These are phyloP conservation scores for Begonia fuchsioides DNA, from an alignment of 306 rosid genomes.

Conservation along the genomic window DNA sequence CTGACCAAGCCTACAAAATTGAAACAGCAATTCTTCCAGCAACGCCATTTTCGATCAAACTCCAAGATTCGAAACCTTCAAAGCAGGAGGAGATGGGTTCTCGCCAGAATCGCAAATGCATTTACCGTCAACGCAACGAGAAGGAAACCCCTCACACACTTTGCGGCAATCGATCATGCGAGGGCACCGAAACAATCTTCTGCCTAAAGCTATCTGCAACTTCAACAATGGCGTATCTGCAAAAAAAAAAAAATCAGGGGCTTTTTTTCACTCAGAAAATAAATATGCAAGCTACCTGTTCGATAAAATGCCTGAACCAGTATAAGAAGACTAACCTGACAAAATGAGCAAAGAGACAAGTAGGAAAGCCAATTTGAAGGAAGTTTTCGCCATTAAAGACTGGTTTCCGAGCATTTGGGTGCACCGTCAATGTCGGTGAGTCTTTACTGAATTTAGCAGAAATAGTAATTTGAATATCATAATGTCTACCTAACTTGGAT, in stretches of 20 bases:
- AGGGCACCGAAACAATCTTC: slow-evolving; percentile 7
- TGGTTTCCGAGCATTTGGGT: too few relatives aligned
- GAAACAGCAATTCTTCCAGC: too few relatives aligned
- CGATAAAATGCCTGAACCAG: neutral
- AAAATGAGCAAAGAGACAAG: neutral
- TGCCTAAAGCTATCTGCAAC: slow-evolving; percentile 7
- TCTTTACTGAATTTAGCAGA: too few relatives aligned
- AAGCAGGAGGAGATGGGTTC: neutral
- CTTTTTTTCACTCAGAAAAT: neutral
- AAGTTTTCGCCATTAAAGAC: neutral
- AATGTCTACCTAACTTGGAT: too few relatives aligned
- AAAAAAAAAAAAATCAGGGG: neutral
- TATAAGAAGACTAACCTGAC: neutral
- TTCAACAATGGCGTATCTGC: slow-evolving; percentile 4
- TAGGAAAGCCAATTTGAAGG: neutral
- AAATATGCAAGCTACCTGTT: neutral
- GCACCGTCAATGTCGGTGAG: too few relatives aligned
- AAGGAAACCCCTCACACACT: slow-evolving; percentile 15
- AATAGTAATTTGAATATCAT: too few relatives aligned
- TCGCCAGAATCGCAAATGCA: slow-evolving; percentile 3
- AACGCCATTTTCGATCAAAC: too few relatives aligned
- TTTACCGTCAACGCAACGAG: slow-evolving; percentile 8
- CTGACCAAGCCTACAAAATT: too few relatives aligned
- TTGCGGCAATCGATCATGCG: slow-evolving; percentile 11
- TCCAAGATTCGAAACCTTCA: too few relatives aligned